phyloP scores from a whole-genome alignment of 2,329 filamentous ascomycete species.

The Paraphoma chrysanthemicola region DNA sequence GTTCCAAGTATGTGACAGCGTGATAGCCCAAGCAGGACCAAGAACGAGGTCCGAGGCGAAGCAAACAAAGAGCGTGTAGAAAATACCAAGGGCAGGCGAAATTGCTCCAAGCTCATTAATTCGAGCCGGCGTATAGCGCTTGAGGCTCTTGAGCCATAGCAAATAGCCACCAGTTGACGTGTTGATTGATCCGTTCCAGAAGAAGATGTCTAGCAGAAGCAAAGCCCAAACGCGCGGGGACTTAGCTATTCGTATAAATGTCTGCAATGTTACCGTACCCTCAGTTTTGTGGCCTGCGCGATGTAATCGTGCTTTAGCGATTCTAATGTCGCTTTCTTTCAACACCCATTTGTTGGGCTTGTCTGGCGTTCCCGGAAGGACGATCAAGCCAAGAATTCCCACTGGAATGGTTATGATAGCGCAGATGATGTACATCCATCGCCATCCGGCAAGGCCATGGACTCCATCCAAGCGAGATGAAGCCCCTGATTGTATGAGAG shows the following conservation, averaged over 20 bases:
- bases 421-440: conserved; percentile 48
- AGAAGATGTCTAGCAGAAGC: conserved; percentile 60
- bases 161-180: conserved; percentile 59
- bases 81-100: conserved; percentile 62
- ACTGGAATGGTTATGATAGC: conserved; percentile 63
- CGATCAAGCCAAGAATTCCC: conserved; percentile 58
- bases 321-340: conserved; percentile 54
- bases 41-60: conserved; percentile 63
- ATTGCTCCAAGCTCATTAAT: conserved; percentile 62
- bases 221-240: conserved; percentile 61
- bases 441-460: conserved; percentile 48
- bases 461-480: conserved; percentile 64
- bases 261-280: conserved; percentile 26
- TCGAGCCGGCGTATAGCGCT: conserved; percentile 54
- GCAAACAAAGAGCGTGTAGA: conserved; percentile 62
- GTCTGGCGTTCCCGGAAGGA: conserved; percentile 61
- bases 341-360: conserved; percentile 59
- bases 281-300: conserved; percentile 49
- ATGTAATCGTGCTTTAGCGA: conserved; percentile 56
- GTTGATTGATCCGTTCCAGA: conserved; percentile 62
- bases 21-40: conserved; percentile 64
- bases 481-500: conserved; percentile 51
- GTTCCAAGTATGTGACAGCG: conserved; percentile 59
- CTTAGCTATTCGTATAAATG: conserved; percentile 29
- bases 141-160: conserved; percentile 65